Base-by-base conservation (phyloP, 768 basidiomycete genomes). In the Suillus subalutaceus region DNA sequence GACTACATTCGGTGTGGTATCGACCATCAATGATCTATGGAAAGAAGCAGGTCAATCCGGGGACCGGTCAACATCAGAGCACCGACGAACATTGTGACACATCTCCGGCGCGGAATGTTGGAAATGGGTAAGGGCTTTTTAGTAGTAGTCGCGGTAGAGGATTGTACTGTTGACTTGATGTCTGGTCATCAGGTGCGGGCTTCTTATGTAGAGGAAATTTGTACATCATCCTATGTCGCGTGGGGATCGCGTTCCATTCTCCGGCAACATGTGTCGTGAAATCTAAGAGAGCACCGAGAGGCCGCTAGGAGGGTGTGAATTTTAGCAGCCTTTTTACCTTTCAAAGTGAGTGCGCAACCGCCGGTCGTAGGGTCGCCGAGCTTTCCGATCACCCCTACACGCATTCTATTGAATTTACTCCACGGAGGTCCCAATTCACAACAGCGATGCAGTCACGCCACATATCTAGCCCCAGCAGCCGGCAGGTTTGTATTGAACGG, bases 21-120 rank as follows among this genome's bases (percentile, higher is more conserved):
- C 90, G 87, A 64, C 91, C 91, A 74, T 93, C 91, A 66, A 91
- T 87, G 68, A 93, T 83, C 91, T 93, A 70, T 43, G 20, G 23
- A 30, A 55, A 59, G 20, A 48, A 52, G 52, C 62, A 69, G 60
- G n/a, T 46, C n/a, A 62, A 52, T 48, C 62, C 58, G 35, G 37
- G 41, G 40, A 57, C 41, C 67, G 40, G 69, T 37, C 41, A 43
- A 44, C 57, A 55, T 46, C 38, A 65, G 53, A 61, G 20, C 53
- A 66, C 40, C 67, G 46, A 80, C 88, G 59, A 71, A 91, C 91
- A 77, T 92, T 91, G 78, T 90, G 85, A 75, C 91, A 92, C 91
- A 92, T 92, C 63, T 60, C 30, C 26, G 30, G 26, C 57, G 62
- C 66, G 65, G 68, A 69, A 69, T 58, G 69, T 68, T 60, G 63